Evolutionary conservation across 371 early-diverging fungal genomes (phyloP), one percentile per base, ranked within the genome.

Genomic region (Syncephalastrum contaminatum): DNA sequence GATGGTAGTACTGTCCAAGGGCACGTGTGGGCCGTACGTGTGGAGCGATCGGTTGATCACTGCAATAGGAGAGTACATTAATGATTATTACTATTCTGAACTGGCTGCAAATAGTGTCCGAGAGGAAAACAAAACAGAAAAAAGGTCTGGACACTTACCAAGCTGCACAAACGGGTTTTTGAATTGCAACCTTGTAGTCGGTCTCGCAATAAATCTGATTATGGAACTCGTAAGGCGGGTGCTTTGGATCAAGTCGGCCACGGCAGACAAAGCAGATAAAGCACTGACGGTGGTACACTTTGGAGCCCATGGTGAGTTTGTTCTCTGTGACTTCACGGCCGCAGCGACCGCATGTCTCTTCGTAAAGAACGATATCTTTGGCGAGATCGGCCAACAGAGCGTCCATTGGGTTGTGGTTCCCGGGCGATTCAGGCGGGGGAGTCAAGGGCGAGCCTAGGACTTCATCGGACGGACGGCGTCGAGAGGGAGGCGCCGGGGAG

Each of bases 151-250:
- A 27, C 13, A 16, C 18, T 42, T 73, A 80, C 77, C 77, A 77
- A 19, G 66, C 64, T n/a, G 69, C 73, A 60, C 75, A 75, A 22
- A 52, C 58, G 15, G 54, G 54, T 19, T 50, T 39, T 22, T 64
- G 66, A n/a, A 65, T 56, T 4, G 66, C 72, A 36, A 62, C 20
- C 36, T 64, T 71, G 56, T 69, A 80, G 48, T 69, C 74, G 53
- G 60, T 70, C 52, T 86, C 85, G 62, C 90, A 90, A 24, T 86
- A 81, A 41, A 87, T 62, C 0, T 63, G 58, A 5, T 81, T 81
- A 18, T 82, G 71, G 49, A 76, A 72, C 42, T 82, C 79, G 53
- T 27, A 54, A 4, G 60, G 53, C 19, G 44, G 45, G 4, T 21
- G 36, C 10, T 40, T 44, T 3, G 63, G 63, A 56, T 62, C 51